Base-by-base conservation (phyloP, 2,329 filamentous ascomycete species). In the Calonectria leucothoes region DNA sequence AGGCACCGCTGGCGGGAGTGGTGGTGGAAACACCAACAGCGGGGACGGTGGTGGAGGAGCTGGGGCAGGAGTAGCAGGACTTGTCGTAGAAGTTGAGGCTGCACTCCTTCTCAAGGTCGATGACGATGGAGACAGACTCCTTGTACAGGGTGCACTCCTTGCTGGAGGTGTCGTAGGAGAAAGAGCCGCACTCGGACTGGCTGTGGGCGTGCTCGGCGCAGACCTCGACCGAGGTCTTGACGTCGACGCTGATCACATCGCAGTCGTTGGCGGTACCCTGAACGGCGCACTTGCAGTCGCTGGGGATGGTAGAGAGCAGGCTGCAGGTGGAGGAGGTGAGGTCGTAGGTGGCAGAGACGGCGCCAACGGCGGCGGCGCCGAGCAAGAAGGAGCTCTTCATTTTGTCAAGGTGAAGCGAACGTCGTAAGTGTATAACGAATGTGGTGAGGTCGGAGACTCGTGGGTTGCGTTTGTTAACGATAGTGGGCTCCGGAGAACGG, bases 301-400 rank as follows among this genome's bases (percentile, higher is more conserved):
- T 61, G 33, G 55, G 55, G 33, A 23, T 37, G 33, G 33, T 17
- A 25, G 55, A 39, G 8, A 29, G n/a, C 6, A 61, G 55, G 35
- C 33, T 61, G 55, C 55, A 61, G 17, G 52, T 14, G 20, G 33
- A 39, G 14, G 55, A 35, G 8, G 33, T 77, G 66, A 85, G 66
- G 75, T 85, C 82, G 74, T 80, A 79, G 76, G 84, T 85, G 81
- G 82, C 83, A 27, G 76, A 75, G 72, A 77, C 81, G 57, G 77
- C 75, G 70, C 76, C 78, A 57, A 80, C 74, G 80, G 82, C 83
- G 61, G 84, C 71, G 75, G 80, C 82, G 69, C 80, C 80, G 42
- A 84, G 69, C 70, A 84, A 68, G 65, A 81, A 61, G 33, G 69
- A 66, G 71, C 79, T 77, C 80, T 84, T 85, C 84, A 85, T 85